Conservation (phyloP, 2,329 filamentous ascomycete genomes). For the Nakataea oryzae region DNA sequence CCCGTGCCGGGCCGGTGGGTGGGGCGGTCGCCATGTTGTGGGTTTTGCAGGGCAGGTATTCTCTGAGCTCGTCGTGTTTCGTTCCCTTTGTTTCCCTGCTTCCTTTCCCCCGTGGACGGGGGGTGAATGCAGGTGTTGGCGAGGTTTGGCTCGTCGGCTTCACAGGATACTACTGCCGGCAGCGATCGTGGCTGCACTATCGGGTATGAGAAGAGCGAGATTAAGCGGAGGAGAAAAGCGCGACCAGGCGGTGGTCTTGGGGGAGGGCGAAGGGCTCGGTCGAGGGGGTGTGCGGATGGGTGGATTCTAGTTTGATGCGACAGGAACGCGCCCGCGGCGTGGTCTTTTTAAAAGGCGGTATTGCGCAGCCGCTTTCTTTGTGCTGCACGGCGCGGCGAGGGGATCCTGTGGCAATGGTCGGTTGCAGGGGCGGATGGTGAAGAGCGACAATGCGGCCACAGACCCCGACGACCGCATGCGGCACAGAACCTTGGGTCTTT, state of each 20-base stretch:
- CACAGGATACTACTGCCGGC: not conserved
- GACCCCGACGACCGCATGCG: not conserved
- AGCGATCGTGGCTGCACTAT: not conserved
- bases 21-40: conserved; percentile 13
- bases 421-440: not conserved
- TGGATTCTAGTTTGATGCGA: not conserved
- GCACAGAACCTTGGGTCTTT: not conserved
- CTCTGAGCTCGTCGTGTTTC: not conserved
- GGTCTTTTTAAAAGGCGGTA: not conserved
- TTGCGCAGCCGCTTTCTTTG: not conserved
- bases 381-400: not conserved
- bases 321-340: not conserved
- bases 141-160: not conserved
- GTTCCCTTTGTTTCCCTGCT: not conserved
- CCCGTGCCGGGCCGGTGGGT: conserved; percentile 14
- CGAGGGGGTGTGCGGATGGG: not conserved
- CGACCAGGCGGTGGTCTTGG: not conserved
- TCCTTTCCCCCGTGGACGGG: not conserved
- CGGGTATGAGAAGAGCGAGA: not conserved
- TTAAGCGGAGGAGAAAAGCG: too few species aligned
- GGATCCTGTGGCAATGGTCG: not conserved
- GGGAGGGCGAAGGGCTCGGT: not conserved
- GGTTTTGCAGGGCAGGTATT: not conserved
- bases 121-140: too few species aligned
- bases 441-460: not conserved